Percentiles rank a stretch among this genome's conserved stretches.
Conservation (phyloP, 495 filamentous ascomycete genomes). For the Penicillium silybi region DNA sequence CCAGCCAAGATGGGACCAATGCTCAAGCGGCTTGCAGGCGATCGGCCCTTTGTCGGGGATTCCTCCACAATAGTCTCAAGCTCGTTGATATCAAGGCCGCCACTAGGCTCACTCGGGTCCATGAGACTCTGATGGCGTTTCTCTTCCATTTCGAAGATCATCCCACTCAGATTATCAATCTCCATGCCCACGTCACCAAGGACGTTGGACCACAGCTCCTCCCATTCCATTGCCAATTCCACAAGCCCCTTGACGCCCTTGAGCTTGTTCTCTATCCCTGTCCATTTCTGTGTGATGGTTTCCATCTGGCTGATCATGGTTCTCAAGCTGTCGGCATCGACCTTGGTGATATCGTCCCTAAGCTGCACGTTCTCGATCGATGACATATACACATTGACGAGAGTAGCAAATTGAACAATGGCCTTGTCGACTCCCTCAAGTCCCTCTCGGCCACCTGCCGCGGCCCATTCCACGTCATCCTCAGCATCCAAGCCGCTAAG, state of each 20-base stretch:
- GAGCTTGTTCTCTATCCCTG: conserved; percentile 68
- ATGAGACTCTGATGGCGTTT: conserved; percentile 70
- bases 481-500: conserved; percentile 82
- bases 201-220: conserved; percentile 91
- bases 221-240: conserved; percentile 97
- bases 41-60: conserved; percentile 54
- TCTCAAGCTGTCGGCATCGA: conserved; percentile 63
- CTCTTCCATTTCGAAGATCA: conserved; percentile 97
- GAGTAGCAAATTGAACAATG: conserved; percentile 75
- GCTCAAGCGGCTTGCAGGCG: conserved; percentile 59
- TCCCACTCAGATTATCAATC: conserved; percentile 72
- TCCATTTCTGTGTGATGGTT: conserved; percentile 76
- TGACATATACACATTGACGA: conserved; percentile 84
- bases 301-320: conserved; percentile 84
- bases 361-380: conserved; percentile 86
- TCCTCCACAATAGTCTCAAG: conserved; percentile 94
- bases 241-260: conserved; percentile 82
- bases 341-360: conserved; percentile 68
- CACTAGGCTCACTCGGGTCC: conserved; percentile 51
- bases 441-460: conserved; percentile 84
- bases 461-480: conserved; percentile 97
- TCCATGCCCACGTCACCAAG: conserved; percentile 91
- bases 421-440: conserved; percentile 85
- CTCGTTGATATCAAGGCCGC: conserved; percentile 77
- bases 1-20: conserved; percentile 54